Percentiles rank a stretch among this genome's conserved stretches.
phyloP scores from a whole-genome alignment of 2,329 filamentous ascomycete genomes.

The Dactylonectria macrodidyma region DNA sequence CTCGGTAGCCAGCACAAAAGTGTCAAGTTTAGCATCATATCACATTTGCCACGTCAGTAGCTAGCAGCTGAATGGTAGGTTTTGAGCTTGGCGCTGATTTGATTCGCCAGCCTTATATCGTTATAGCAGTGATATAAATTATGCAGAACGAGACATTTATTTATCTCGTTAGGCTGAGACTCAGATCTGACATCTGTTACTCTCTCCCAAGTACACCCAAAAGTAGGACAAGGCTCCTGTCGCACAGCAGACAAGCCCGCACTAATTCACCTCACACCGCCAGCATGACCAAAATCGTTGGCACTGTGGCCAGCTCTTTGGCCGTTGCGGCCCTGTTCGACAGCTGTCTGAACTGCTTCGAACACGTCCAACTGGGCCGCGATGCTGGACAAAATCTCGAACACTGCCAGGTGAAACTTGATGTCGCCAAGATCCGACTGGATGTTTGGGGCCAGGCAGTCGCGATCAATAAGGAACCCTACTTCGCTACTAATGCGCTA shows the following conservation, averaged over 20 bases:
- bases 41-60: no score
- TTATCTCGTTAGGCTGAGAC: no score
- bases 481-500: constrained; percentile 30
- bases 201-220: neutral
- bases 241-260: neutral
- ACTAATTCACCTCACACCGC: neutral
- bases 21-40: no score
- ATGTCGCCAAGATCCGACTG: constrained; percentile 50
- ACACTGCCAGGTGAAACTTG: constrained; percentile 50
- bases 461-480: constrained; percentile 47
- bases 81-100: no score
- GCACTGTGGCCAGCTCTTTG: neutral
- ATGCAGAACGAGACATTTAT: no score
- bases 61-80: no score
- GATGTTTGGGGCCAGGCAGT: constrained; percentile 53
- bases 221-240: neutral
- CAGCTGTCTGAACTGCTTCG: constrained; percentile 50
- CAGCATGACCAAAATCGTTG: constrained; percentile 2
- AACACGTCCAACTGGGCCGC: constrained; percentile 56
- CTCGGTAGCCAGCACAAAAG: no score
- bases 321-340: constrained; percentile 5
- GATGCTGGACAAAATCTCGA: constrained; percentile 53
- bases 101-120: no score
- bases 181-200: no score
- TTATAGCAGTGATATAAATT: no score